These are phyloP conservation scores for Rostrohypoxylon terebratum DNA, from an alignment of 495 filamentous ascomycete genomes.

Conservation along the genomic window DNA sequence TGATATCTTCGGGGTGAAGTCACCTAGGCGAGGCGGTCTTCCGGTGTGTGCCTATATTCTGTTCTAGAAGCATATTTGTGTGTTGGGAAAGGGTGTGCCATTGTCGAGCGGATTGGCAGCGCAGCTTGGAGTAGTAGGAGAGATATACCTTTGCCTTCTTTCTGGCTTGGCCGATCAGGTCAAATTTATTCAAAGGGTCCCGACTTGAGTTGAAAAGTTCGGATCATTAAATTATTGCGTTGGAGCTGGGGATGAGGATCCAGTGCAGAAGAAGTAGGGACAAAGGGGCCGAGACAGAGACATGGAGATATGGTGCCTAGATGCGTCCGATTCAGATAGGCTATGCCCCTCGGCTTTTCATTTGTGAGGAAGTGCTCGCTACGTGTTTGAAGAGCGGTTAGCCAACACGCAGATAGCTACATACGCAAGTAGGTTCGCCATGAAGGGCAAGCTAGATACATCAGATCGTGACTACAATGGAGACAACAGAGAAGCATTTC, in stretches of 20 bases:
- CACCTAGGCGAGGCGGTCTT: conserved; percentile 26
- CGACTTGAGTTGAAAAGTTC: conserved; percentile 19
- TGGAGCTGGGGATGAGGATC: conserved; percentile 19
- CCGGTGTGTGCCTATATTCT: conserved; percentile 35
- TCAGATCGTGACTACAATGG: conserved; percentile 14
- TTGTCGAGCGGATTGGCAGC: conserved; percentile 37
- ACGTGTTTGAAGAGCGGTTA: conserved; percentile 5
- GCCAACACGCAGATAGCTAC: conserved; percentile 9
- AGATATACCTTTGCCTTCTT: conserved; percentile 37
- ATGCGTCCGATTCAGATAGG: conserved; percentile 30
- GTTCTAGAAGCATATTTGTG: conserved; percentile 43
- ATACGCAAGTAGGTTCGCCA: conserved; percentile 13
- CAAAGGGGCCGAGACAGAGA: conserved; percentile 10
- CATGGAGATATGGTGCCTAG: conserved; percentile 1
- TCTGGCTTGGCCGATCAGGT: conserved; percentile 40
- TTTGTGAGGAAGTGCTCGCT: conserved; percentile 39
- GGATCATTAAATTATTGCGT: conserved; percentile 35
- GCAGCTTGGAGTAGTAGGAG: conserved; percentile 48
- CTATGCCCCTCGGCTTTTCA: conserved; percentile 37
- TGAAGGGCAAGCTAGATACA: conserved; percentile 23
- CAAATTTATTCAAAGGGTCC: conserved; percentile 31
- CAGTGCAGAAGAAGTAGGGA: conserved; percentile 1
- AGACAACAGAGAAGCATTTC: conserved; percentile 31
- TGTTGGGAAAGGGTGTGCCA: conserved; percentile 27
- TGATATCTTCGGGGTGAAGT: conserved; percentile 25